Evolutionary conservation across 2,329 filamentous ascomycete genomes (phyloP).

Genomic region (Botrytis galanthina): DNA sequence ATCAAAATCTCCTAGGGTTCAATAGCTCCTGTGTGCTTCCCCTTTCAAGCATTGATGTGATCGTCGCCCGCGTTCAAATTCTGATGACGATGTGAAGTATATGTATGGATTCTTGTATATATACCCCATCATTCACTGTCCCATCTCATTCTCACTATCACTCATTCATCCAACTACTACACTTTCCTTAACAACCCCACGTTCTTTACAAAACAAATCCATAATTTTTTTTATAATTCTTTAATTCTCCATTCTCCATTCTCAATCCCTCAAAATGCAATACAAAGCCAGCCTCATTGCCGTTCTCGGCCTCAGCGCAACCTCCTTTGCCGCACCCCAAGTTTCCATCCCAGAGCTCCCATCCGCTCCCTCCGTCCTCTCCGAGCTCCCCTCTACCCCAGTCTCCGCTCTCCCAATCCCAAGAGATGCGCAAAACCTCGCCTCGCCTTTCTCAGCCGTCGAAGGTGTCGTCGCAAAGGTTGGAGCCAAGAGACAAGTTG

Average conservation of each 20-base stretch:
- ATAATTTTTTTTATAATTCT: not conserved
- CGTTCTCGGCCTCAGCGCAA: slow-evolving; percentile 6
- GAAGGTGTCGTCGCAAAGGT: not conserved
- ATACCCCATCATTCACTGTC: not conserved
- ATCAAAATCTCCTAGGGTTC: not conserved
- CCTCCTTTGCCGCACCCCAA: not conserved
- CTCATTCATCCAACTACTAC: not conserved
- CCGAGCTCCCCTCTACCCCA: not conserved
- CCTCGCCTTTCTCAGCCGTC: not conserved
- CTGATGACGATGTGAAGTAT: not conserved
- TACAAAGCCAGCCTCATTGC: slow-evolving; percentile 4
- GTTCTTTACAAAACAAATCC: not conserved
- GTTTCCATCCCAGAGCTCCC: not conserved
- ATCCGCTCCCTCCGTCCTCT: not conserved
- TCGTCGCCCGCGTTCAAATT: not conserved
- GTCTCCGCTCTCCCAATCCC: not conserved
- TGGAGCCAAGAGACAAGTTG: not conserved
- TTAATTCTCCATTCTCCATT: not conserved
- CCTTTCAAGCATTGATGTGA: not conserved
- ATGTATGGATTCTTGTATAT: not conserved
- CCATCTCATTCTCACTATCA: not conserved
- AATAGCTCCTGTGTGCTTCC: not conserved
- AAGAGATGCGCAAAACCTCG: not conserved
- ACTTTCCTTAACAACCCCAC: not conserved
- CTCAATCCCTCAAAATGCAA: not conserved